Evolutionary conservation across 2,329 filamentous ascomycete genomes (phyloP).

Genomic region (Albifimbria verrucaria): DNA sequence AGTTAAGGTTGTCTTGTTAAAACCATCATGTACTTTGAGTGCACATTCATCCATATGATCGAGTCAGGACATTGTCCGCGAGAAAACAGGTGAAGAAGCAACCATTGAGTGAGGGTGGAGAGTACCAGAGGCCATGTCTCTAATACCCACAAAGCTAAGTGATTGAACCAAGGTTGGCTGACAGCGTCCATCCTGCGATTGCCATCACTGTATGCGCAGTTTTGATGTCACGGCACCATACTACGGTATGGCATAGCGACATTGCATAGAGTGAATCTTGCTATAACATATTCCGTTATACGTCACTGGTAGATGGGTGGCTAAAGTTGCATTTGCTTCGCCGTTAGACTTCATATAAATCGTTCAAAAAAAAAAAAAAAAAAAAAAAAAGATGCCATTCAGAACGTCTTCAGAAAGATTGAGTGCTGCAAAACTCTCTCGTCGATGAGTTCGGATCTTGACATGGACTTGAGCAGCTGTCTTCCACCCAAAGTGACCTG

Average conservation of each 20-base stretch:
- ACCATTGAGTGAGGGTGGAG: no score
- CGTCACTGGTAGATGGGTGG: not conserved
- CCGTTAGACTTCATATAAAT: not conserved
- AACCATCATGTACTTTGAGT: no score
- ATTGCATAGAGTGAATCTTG: not conserved
- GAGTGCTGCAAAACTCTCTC: slow-evolving; percentile 16
- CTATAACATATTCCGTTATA: not conserved
- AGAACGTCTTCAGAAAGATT: not conserved
- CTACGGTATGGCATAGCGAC: not conserved
- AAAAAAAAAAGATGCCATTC: not conserved
- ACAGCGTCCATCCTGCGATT: not conserved
- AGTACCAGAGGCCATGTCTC: no score
- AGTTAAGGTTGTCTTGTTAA: no score
- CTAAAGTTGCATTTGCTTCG: not conserved
- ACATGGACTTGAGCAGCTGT: slow-evolving; percentile 23
- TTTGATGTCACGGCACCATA: not conserved
- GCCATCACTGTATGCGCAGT: not conserved
- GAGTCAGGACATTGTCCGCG: no score
- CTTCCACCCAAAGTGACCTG: slow-evolving; percentile 30
- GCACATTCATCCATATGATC: no score
- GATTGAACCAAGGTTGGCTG: no score
- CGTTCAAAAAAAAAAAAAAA: not conserved
- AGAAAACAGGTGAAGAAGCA: no score
- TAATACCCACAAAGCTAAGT: no score
- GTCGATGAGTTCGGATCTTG: slow-evolving; percentile 17